Evolutionary conservation across 192 early-diverging fungal species (phyloP).

Genomic region (Umbelopsis sp.): DNA sequence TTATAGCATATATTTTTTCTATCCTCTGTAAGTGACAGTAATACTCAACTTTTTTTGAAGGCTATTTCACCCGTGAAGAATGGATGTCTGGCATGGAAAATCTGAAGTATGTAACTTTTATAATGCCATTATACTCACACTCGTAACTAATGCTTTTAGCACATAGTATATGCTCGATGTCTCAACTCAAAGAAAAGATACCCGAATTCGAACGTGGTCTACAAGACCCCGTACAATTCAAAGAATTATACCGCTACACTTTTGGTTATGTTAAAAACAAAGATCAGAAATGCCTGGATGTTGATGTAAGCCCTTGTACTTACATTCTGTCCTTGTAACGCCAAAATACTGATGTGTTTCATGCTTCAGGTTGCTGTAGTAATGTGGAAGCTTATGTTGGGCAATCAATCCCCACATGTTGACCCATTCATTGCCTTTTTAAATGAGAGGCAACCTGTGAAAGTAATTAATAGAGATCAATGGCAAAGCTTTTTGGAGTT

Average conservation of each 20-base stretch:
- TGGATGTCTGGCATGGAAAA: slow-evolving; percentile 35
- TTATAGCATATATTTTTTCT: background rate
- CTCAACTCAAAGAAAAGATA: slow-evolving; percentile 41
- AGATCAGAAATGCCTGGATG: slow-evolving; percentile 60
- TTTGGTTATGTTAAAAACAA: slow-evolving; percentile 67
- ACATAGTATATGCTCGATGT: slow-evolving; percentile 42
- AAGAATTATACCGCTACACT: slow-evolving; percentile 64
- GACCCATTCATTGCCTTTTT: slow-evolving; percentile 54
- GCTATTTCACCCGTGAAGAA: slow-evolving; percentile 41
- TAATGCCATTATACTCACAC: background rate
- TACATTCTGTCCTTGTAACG: too few species aligned
- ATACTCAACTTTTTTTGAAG: background rate
- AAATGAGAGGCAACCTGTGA: slow-evolving; percentile 50
- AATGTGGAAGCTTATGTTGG: slow-evolving; percentile 57
- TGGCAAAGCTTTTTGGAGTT: slow-evolving; percentile 71
- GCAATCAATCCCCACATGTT: slow-evolving; percentile 44
- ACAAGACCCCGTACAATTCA: slow-evolving; percentile 46
- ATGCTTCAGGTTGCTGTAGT: slow-evolving; percentile 46
- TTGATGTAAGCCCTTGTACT: slow-evolving; percentile 48
- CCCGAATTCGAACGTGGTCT: slow-evolving; percentile 36
- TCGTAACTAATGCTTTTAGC: background rate
- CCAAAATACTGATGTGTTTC: background rate
- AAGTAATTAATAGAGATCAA: slow-evolving; percentile 69
- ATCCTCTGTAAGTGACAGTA: background rate
- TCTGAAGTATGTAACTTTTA: slow-evolving; percentile 22